A percentile compares a stretch with the other conserved stretches of the same genome.
Evolutionary conservation across 2,329 filamentous ascomycete species (phyloP).

Genomic region (Xylariaceae sp.): DNA sequence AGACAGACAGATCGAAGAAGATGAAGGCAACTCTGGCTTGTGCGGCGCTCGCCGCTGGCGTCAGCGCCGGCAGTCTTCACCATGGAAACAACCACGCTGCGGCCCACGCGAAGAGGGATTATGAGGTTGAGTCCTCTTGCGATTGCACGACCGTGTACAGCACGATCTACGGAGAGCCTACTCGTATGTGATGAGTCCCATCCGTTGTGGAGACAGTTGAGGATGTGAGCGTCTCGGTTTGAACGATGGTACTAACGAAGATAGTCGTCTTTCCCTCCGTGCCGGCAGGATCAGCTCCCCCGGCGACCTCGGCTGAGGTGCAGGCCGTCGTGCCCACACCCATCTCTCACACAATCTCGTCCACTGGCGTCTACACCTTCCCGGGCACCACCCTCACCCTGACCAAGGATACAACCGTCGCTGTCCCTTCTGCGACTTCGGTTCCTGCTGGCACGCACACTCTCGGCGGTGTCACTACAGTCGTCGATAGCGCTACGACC

Average conservation of each 20-base stretch:
- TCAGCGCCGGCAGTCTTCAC: conserved; percentile 47
- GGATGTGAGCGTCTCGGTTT: background rate
- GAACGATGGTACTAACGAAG: conserved; percentile 19
- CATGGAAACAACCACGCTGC: conserved; percentile 59
- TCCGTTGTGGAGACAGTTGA: background rate
- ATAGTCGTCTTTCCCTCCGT: conserved; percentile 38
- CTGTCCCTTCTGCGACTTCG: conserved; percentile 55
- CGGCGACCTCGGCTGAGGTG: conserved; percentile 33
- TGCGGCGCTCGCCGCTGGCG: conserved; percentile 58
- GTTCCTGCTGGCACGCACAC: conserved; percentile 62
- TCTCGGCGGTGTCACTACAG: conserved; percentile 66
- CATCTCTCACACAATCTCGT: conserved; percentile 50
- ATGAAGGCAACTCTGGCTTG: conserved; percentile 72
- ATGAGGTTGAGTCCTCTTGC: conserved; percentile 42
- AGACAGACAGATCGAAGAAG: conserved; percentile 45
- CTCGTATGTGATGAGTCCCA: conserved; percentile 45
- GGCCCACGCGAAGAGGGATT: conserved; percentile 48
- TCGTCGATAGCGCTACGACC: conserved; percentile 61
- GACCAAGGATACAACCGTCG: conserved; percentile 61
- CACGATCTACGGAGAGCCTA: conserved; percentile 62
- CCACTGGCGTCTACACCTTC: conserved; percentile 70
- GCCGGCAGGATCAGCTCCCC: conserved; percentile 21
- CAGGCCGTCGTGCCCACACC: conserved; percentile 49
- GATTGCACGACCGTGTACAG: conserved; percentile 70
- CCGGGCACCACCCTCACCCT: conserved; percentile 66